Percentiles rank a stretch among this genome's conserved stretches.
phyloP scores from a whole-genome alignment of 257 asterid species.

The Solanum gandarillasii region DNA sequence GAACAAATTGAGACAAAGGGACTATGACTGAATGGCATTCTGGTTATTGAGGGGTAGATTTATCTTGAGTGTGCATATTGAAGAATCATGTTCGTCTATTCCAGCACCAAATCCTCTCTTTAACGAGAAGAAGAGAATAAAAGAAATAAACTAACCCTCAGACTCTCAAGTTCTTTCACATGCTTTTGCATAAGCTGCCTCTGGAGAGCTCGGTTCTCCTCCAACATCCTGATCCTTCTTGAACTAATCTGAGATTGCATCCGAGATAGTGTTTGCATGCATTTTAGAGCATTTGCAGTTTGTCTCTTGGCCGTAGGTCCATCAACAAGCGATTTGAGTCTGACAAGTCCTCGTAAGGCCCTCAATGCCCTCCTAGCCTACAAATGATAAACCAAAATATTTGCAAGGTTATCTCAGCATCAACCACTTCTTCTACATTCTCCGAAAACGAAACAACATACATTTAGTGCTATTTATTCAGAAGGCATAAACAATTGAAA shows the following conservation, averaged over 20 bases:
- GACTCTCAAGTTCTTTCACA: conserved; percentile 71
- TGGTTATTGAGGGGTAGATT: neutral
- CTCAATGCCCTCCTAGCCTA: conserved; percentile 89
- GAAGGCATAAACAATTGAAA: neutral
- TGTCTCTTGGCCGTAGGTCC: conserved; percentile 81
- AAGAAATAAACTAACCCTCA: conserved; percentile 44
- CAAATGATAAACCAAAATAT: neutral
- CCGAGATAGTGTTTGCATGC: conserved; percentile 78
- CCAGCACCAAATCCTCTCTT: neutral
- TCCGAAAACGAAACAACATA: neutral
- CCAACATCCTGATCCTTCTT: conserved; percentile 71
- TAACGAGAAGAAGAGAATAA: neutral
- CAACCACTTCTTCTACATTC: neutral
- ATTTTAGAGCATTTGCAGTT: conserved; percentile 71
- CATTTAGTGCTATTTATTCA: neutral
- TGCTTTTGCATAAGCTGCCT: conserved; percentile 82
- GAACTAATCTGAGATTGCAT: conserved; percentile 87
- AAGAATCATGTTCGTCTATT: neutral
- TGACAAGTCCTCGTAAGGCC: conserved; percentile 86
- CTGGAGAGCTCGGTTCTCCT: conserved; percentile 87
- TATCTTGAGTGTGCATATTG: neutral
- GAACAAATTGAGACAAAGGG: neutral
- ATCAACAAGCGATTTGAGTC: conserved; percentile 75
- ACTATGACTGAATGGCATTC: neutral
- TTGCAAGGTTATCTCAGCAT: neutral